Base-by-base conservation (phyloP, 371 early-diverging fungal genomes). In the Phascolomyces articulosus region DNA sequence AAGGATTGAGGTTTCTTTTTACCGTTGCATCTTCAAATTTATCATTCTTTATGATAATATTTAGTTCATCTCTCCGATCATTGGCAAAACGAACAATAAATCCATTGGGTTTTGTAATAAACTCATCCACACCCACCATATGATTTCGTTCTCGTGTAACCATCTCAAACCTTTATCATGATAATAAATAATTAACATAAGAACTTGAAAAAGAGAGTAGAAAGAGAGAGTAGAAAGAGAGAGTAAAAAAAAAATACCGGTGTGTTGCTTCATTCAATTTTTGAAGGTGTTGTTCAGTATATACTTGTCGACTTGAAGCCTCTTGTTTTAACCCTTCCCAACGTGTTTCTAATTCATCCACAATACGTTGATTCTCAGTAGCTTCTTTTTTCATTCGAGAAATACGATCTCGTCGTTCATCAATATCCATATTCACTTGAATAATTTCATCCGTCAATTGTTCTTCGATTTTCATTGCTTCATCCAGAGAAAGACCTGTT, bases 391-490 rank as follows among this genome's bases (percentile, higher is more conserved):
- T 40, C 23, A 55, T 53, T 6, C 21, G 31, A 21, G n/a, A 31
- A 18, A 66, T 40, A 11, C 24, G 40, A 16, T 66, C 66, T 28
- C 55, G 34, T 34, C 51, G 48, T 4, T 55, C 55, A 55, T 66
- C 66, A 41, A 60, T 66, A 16, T 15, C 38, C 34, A 64, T 55
- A 41, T 51, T 63, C 16, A 64, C 40, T 21, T 64, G 40, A 6
- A 61, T 54, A 53, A 60, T 51, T 10, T 63, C 58, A 48, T 63
- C 47, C 8, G 55, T 41, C 24, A 54, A 40, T 11, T 60, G 21
- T 11, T 66, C 60, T 31, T 56, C 24, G 18, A 49, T 27, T 23
- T 27, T 18, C 24, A n/a, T 20, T 38, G 59, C 58, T 58, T 57
- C 58, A 53, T 64, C 64, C 11, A 48, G 20, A 8, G 64, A 44